Evolutionary conservation across 2,329 filamentous ascomycete genomes (phyloP).

Genomic region (Talaromyces sp.): DNA sequence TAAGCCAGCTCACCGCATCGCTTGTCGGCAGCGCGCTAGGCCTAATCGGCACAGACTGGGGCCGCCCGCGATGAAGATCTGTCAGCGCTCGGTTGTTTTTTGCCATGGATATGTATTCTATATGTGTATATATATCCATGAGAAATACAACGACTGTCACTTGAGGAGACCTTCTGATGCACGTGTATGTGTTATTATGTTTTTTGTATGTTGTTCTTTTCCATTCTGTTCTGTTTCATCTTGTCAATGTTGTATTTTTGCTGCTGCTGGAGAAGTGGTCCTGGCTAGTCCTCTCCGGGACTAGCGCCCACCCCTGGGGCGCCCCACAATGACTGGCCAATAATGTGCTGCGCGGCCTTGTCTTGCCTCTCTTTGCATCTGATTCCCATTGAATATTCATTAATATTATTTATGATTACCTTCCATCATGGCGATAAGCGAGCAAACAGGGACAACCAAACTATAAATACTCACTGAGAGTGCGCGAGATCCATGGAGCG

Average conservation of each 20-base stretch:
- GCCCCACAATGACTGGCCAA: background rate
- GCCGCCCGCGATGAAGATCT: background rate
- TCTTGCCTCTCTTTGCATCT: background rate
- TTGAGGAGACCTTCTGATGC: no score
- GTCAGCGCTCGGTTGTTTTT: background rate
- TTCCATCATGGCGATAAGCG: background rate
- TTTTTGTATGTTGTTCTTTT: background rate
- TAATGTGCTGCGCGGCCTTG: background rate
- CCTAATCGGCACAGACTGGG: background rate
- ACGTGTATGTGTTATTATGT: background rate
- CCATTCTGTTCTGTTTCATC: background rate
- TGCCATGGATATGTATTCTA: background rate
- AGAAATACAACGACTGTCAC: no score
- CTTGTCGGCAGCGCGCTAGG: background rate
- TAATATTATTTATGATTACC: no score
- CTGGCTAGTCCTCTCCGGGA: background rate
- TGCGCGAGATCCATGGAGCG: background rate
- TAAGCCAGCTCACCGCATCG: background rate
- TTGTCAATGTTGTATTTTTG: no score
- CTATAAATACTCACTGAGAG: background rate
- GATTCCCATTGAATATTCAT: background rate
- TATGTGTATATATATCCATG: no score
- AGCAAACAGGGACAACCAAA: background rate
- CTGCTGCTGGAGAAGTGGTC: background rate
- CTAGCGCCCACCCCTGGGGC: background rate